Conservation (phyloP, 1,284 basidiomycete genomes). For the Pseudozyma pruni region DNA sequence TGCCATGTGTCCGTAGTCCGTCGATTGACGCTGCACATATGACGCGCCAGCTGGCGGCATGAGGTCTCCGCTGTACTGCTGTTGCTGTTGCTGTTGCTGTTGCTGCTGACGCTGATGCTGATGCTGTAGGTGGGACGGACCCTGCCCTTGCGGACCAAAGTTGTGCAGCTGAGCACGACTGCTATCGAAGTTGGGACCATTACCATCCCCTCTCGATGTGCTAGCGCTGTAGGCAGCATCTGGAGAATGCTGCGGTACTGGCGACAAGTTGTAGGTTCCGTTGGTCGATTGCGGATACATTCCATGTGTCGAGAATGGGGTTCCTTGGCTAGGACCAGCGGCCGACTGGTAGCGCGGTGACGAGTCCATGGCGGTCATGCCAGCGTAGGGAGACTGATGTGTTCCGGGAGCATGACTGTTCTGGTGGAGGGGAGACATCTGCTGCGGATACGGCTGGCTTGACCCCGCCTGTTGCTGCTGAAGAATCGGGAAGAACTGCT, state of each 20-base stretch:
- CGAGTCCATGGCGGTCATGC: background rate
- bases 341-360: slow-evolving; percentile 12
- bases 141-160: slow-evolving; percentile 2
- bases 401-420: background rate
- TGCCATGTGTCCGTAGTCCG: slow-evolving; percentile 4
- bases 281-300: background rate
- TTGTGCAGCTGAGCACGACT: slow-evolving; percentile 5
- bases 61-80: slow-evolving; percentile 5
- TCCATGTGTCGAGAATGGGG: background rate
- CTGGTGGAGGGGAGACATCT: slow-evolving; percentile 5
- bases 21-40: slow-evolving; percentile 2
- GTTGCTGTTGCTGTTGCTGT: slow-evolving; percentile 5
- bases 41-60: background rate
- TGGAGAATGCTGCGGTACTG: slow-evolving; percentile 9
- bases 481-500: background rate
- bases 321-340: background rate
- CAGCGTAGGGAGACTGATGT: slow-evolving; percentile 5
- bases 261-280: background rate
- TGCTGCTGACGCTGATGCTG: slow-evolving; percentile 1
- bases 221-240: background rate
- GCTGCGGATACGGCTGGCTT: slow-evolving; percentile 18
- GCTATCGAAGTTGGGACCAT: background rate
- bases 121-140: slow-evolving; percentile 1
- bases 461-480: slow-evolving; percentile 2
- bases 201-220: slow-evolving; percentile 1